Percentiles rank a stretch among this genome's conserved stretches.
Conservation (phyloP, 2,329 filamentous ascomycete genomes). For the Xylariales sp. region DNA sequence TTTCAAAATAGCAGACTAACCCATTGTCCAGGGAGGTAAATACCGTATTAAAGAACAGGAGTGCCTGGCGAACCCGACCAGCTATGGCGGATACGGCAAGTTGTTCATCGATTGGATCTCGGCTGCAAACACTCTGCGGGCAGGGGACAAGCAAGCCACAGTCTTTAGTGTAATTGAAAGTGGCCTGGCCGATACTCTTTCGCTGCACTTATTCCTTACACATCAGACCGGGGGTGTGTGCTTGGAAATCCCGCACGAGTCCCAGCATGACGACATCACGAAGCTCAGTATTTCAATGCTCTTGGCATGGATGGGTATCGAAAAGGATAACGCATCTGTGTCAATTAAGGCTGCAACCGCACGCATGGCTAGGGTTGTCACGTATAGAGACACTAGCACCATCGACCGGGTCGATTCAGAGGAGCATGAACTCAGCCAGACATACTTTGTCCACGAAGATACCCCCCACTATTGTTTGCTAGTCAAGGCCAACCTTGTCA, state of each 20-base stretch:
- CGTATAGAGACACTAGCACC: neutral
- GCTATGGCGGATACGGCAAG: constrained; percentile 20
- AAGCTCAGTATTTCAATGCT: constrained; percentile 8
- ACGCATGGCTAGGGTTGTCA: constrained; percentile 12
- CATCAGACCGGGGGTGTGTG: constrained; percentile 35
- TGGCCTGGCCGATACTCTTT: constrained; percentile 13
- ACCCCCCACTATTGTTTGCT: too few species aligned
- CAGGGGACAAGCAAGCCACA: constrained; percentile 30
- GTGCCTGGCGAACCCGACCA: constrained; percentile 7
- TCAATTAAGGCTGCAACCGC: too few species aligned
- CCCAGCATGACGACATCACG: constrained; percentile 24
- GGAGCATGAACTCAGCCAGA: neutral
- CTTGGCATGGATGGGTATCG: constrained; percentile 28
- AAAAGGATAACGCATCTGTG: neutral
- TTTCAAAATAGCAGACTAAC: too few species aligned
- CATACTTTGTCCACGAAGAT: neutral
- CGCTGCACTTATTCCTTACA: constrained; percentile 36
- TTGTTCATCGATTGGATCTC: constrained; percentile 41
- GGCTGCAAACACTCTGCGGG: constrained; percentile 26
- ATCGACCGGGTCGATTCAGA: neutral
- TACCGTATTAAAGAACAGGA: constrained; percentile 25
- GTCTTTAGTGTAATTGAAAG: constrained; percentile 38
- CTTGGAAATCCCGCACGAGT: constrained; percentile 22
- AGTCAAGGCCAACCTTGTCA: too few species aligned
- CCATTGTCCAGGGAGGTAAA: too few species aligned